A percentile compares a stretch with the other conserved stretches of the same genome.
These are phyloP conservation scores for Penicillium arizonense DNA, from an alignment of 495 filamentous ascomycete species.

Conservation along the genomic window DNA sequence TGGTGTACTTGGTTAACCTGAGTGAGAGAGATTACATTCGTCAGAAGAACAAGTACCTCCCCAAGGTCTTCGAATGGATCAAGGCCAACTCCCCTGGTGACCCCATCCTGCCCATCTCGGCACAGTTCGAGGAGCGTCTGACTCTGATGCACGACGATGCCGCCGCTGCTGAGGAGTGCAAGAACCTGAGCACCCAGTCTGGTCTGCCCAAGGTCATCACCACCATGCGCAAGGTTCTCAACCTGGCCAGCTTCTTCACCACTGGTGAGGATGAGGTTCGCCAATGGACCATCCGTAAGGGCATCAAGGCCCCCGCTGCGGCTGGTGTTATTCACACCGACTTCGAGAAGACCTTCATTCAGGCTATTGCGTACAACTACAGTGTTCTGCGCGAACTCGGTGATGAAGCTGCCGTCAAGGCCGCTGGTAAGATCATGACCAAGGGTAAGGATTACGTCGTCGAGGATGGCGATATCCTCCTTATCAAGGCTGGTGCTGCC, in stretches of 20 bases:
- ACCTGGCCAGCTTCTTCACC: constrained; percentile 95
- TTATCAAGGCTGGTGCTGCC: constrained; percentile 95
- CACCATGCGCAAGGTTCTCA: constrained; percentile 90
- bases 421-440: constrained; percentile 94
- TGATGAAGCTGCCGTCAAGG: constrained; percentile 84
- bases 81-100: constrained; percentile 85
- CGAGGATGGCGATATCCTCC: constrained; percentile 57
- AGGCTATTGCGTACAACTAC: constrained; percentile 89
- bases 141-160: constrained; percentile 72
- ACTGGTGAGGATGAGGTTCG: constrained; percentile 94
- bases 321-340: constrained; percentile 98
- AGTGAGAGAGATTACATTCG: constrained; percentile 96
- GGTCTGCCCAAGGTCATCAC: constrained; percentile 89
- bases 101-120: constrained; percentile 88
- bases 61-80: constrained; percentile 90
- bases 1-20: constrained; percentile 96
- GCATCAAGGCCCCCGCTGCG: constrained; percentile 94
- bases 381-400: constrained; percentile 74
- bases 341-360: constrained; percentile 99
- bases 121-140: constrained; percentile 89
- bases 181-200: constrained; percentile 81
- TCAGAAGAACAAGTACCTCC: constrained; percentile 98
- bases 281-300: constrained; percentile 97
- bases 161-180: constrained; percentile 85
- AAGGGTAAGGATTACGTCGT: constrained; percentile 97